Evolutionary conservation across 768 basidiomycete genomes (phyloP).

Genomic region (Russula virescens): DNA sequence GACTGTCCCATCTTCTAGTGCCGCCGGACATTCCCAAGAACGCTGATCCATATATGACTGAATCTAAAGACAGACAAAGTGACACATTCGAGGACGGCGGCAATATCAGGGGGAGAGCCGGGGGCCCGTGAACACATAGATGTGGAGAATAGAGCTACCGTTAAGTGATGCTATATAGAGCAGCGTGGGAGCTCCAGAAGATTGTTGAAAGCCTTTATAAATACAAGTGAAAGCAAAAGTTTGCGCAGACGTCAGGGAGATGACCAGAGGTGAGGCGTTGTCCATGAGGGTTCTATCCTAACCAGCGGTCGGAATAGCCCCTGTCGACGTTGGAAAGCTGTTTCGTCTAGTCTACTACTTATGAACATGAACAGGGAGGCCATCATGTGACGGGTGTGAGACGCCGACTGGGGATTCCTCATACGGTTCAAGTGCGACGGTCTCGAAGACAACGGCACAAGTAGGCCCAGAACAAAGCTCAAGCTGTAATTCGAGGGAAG

Average conservation of each 20-base stretch:
- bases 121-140: slow-evolving; percentile 42
- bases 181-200: slow-evolving; percentile 46
- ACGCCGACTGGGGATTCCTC: neutral
- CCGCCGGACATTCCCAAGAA: slow-evolving; percentile 45
- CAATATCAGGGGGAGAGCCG: slow-evolving; percentile 40
- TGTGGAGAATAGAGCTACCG: slow-evolving; percentile 31
- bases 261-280: slow-evolving; percentile 50
- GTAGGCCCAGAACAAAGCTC: no score
- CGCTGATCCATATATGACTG: slow-evolving; percentile 44
- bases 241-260: slow-evolving; percentile 29
- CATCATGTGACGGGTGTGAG: neutral
- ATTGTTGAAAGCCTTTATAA: slow-evolving; percentile 29
- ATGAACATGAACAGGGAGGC: neutral
- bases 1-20: slow-evolving; percentile 31
- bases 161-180: slow-evolving; percentile 43
- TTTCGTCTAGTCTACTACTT: no score
- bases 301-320: slow-evolving; percentile 33
- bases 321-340: no score
- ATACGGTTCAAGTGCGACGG: neutral
- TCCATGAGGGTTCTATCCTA: slow-evolving; percentile 40
- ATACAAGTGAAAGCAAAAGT: slow-evolving; percentile 38
- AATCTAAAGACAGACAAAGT: slow-evolving; percentile 45
- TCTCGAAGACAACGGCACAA: neutral
- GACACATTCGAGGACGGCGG: slow-evolving; percentile 59
- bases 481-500: no score